Percentiles rank a stretch among this genome's conserved stretches.
Evolutionary conservation across 2,329 filamentous ascomycete genomes (phyloP).

Genomic region (Diplodia intermedia): DNA sequence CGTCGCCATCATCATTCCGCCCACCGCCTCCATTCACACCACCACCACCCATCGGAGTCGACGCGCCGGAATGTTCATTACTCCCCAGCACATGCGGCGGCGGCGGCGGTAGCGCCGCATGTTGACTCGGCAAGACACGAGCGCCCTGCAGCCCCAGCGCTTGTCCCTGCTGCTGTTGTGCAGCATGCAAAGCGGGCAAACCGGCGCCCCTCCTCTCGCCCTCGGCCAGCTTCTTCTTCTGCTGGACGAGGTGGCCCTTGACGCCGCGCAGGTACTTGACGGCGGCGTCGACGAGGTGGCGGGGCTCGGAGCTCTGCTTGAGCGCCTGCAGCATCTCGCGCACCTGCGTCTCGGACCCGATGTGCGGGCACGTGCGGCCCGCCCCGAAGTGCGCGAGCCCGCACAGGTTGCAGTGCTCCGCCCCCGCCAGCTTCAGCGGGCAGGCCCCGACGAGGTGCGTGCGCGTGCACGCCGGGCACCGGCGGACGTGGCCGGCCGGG

Average conservation of each 20-base stretch:
- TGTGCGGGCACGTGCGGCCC: constrained; percentile 65
- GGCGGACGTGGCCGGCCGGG: constrained; percentile 35
- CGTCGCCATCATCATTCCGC: not conserved
- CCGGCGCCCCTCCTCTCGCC: not conserved
- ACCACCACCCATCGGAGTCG: not conserved
- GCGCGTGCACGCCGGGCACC: constrained; percentile 62
- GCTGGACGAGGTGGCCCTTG: constrained; percentile 61
- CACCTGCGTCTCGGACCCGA: constrained; percentile 68
- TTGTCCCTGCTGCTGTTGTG: not conserved
- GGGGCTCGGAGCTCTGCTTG: constrained; percentile 63
- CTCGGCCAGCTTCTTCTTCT: constrained; percentile 52
- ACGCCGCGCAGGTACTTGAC: constrained; percentile 64
- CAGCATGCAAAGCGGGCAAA: not conserved
- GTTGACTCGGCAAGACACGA: not conserved
- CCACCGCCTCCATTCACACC: not conserved
- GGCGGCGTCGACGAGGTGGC: constrained; percentile 60
- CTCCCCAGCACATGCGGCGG: not conserved
- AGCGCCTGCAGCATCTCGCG: constrained; percentile 69
- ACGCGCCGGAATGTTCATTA: no score
- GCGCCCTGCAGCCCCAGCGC: no score
- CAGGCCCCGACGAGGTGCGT: constrained; percentile 66
- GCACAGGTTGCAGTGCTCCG: constrained; percentile 69
- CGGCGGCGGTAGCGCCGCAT: not conserved
- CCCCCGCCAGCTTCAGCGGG: constrained; percentile 64
- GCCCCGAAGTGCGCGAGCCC: constrained; percentile 67